A percentile compares a stretch with the other conserved stretches of the same genome.
Evolutionary conservation across 495 filamentous ascomycete genomes (phyloP).

Genomic region (Filosporella fistucella): DNA sequence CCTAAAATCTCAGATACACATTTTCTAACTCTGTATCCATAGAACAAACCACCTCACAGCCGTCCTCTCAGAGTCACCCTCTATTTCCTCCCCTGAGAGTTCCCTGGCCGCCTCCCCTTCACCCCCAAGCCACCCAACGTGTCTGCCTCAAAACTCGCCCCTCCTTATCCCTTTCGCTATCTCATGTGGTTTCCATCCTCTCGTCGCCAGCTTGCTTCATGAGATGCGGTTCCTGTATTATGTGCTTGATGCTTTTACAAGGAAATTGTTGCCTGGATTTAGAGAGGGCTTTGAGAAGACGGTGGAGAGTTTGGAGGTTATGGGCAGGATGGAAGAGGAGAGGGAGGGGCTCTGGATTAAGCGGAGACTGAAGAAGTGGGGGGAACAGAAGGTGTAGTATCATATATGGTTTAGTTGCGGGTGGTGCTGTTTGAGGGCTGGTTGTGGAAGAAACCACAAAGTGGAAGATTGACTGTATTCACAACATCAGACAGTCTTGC

Average conservation of each 20-base stretch:
- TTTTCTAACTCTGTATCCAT: not conserved
- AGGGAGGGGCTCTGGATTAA: too few species aligned
- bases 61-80: constrained; percentile 11
- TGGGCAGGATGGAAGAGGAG: not conserved
- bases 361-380: too few species aligned
- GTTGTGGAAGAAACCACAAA: too few species aligned
- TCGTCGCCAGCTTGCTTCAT: constrained; percentile 2
- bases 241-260: constrained; percentile 9
- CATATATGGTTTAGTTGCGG: too few species aligned
- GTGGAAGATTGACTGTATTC: too few species aligned
- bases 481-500: too few species aligned
- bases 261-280: not conserved
- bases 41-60: constrained; percentile 18
- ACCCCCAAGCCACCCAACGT: not conserved
- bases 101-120: not conserved
- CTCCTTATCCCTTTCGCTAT: constrained; percentile 7
- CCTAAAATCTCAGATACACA: not conserved
- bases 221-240: constrained; percentile 11
- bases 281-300: constrained; percentile 6
- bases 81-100: not conserved
- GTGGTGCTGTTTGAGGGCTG: too few species aligned
- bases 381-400: too few species aligned
- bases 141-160: not conserved
- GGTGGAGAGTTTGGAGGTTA: constrained; percentile 2
- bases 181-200: constrained; percentile 3